Evolutionary conservation across 106 monocot species (phyloP).

Genomic region (Platanthera guangdongensis): DNA sequence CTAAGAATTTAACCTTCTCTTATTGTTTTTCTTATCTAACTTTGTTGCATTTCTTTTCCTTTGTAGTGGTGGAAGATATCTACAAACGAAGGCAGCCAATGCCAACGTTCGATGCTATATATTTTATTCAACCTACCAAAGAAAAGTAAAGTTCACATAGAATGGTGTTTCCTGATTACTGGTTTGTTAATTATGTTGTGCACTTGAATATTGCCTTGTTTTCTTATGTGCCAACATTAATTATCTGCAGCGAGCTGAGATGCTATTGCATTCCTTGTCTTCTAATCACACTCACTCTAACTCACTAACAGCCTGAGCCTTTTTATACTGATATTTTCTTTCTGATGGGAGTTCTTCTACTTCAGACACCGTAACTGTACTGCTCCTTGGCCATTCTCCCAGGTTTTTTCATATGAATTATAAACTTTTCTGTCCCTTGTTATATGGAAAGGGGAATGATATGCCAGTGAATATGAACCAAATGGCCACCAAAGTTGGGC

Average conservation of each 20-base stretch:
- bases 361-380: no score
- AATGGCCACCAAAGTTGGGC: no score
- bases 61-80: slow-evolving; percentile 85
- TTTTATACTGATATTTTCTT: no score
- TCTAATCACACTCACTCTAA: not conserved
- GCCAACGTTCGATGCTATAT: slow-evolving; percentile 87
- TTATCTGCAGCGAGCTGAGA: not conserved
- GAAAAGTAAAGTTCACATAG: slow-evolving; percentile 52
- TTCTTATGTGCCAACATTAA: not conserved
- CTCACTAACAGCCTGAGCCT: no score
- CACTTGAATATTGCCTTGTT: not conserved
- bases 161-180: not conserved
- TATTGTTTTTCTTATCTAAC: not conserved
- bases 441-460: no score
- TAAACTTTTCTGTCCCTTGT: no score
- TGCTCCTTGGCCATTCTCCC: no score
- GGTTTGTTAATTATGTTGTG: not conserved
- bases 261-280: not conserved
- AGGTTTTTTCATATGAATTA: no score
- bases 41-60: slow-evolving; percentile 6
- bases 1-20: not conserved
- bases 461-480: no score
- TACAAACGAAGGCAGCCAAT: slow-evolving; percentile 88
- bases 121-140: slow-evolving; percentile 85
- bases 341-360: no score